Base-by-base conservation (phyloP, 495 filamentous ascomycete species). In the Penicillium crystallinum region DNA sequence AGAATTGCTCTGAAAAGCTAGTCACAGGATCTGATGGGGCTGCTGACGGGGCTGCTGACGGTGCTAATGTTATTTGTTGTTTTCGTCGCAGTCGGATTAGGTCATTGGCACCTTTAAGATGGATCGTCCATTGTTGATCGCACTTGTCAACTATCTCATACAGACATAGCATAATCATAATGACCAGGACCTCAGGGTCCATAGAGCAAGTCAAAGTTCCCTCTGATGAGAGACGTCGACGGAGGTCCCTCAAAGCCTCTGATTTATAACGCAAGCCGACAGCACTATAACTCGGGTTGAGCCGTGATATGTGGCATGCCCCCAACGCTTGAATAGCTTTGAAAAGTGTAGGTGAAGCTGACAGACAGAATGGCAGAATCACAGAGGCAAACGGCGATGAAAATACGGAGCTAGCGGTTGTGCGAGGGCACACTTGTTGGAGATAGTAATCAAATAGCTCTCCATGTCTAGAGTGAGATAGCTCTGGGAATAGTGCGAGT, bases 121-220 rank as follows among this genome's bases (percentile, higher is more conserved):
- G 73, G 25, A 75, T 66, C 1, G 64, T 71, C 73, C 73, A 76
- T 40, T 68, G 66, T 33, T 68, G 62, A 41, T 75, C 71, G 27
- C 73, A 76, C 34, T 73, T 68, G 38, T 76, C 72, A 19, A 74
- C 64, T 43, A 76, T 74, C 49, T 76, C 73, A 50, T 70, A 76
- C 0, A 74, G 63, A 51, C 71, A 76, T 17, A 76, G 56, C 64
- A 76, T 68, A 61, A 76, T 73, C 71, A 76, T 75, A 27, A 73
- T 65, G 2, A 69, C 64, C 23, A 76, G 46, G 1, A 73, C 54
- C 52, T 76, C 71, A 0, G 73, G 69, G 33, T 75, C 66, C 14
- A 51, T 53, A 6, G 58, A 62, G 37, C 58, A 67, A 4, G 34
- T 59, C 9, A 56, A 27, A 3, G 56, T 46, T 0, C 61, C 70